Conservation (phyloP, 1,139 yeast species). For the Suhomyces yuchorum region DNA sequence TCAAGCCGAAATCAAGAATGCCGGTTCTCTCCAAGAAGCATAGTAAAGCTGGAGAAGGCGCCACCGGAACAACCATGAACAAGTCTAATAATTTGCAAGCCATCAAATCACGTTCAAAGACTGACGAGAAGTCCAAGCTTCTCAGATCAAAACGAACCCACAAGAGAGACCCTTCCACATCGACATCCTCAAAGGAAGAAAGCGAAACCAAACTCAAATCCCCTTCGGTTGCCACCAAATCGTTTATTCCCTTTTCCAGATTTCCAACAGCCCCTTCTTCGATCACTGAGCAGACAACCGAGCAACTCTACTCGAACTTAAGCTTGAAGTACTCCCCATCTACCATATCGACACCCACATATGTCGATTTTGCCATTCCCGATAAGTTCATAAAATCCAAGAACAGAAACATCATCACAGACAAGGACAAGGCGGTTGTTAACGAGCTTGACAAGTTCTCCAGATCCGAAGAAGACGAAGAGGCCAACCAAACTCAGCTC, state of each 20-base stretch:
- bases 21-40: constrained; percentile 10
- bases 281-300: constrained; percentile 20
- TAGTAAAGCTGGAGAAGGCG: constrained; percentile 1
- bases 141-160: constrained; percentile 3
- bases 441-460: constrained; percentile 31
- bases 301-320: constrained; percentile 22
- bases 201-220: background rate
- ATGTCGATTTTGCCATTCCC: constrained; percentile 37
- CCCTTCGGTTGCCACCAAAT: background rate
- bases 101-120: constrained; percentile 2
- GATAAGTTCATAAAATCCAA: constrained; percentile 30
- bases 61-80: background rate
- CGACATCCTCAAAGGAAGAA: background rate
- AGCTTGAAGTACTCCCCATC: constrained; percentile 5
- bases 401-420: constrained; percentile 25
- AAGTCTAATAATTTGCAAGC: background rate
- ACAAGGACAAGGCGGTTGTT: constrained; percentile 29
- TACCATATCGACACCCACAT: constrained; percentile 5
- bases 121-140: constrained; percentile 6
- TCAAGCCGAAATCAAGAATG: constrained; percentile 11
- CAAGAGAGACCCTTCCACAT: constrained; percentile 1
- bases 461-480: constrained; percentile 30
- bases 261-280: constrained; percentile 36
- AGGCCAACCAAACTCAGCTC: constrained; percentile 28
- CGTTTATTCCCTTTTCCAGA: constrained; percentile 28